A percentile compares a stretch with the other conserved stretches of the same genome.
These are phyloP conservation scores for Monsonia emarginata DNA, from an alignment of 441 rosid genomes.

Conservation along the genomic window DNA sequence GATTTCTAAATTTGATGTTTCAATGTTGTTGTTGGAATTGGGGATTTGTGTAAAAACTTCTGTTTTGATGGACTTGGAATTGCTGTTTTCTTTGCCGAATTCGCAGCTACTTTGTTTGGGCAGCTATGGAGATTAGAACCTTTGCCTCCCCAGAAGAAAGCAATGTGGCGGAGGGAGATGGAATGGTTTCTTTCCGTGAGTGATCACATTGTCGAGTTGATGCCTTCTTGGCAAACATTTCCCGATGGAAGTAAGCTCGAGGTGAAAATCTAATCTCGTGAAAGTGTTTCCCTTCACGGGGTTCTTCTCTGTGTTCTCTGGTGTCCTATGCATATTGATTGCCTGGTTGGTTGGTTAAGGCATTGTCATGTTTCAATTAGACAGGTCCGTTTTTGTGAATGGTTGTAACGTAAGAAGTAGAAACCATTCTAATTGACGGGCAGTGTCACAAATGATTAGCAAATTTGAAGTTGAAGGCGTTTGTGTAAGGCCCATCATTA, in stretches of 20 bases:
- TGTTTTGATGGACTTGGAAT: slow-evolving; percentile 16
- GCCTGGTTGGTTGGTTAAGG: neutral
- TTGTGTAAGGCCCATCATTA: too few species aligned
- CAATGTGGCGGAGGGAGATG: slow-evolving; percentile 98
- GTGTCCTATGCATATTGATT: neutral
- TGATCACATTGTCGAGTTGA: slow-evolving; percentile 88
- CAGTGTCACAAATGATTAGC: too few species aligned
- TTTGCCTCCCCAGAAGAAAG: slow-evolving; percentile 59
- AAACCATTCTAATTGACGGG: too few species aligned
- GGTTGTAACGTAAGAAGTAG: too few species aligned
- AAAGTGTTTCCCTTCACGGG: too few species aligned
- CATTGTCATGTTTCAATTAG: neutral
- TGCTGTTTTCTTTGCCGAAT: neutral
- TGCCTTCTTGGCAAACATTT: slow-evolving; percentile 82
- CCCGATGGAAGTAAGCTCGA: too few species aligned
- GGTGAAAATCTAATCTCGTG: slow-evolving; percentile 28
- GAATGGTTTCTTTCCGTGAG: slow-evolving; percentile 85
- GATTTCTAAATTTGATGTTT: neutral
- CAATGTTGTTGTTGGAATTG: neutral
- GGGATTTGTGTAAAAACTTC: slow-evolving; percentile 3
- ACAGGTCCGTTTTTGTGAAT: neutral
- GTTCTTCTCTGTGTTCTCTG: too few species aligned
- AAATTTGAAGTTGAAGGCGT: too few species aligned
- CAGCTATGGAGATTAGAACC: slow-evolving; percentile 96
- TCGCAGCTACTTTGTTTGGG: slow-evolving; percentile 72